Conservation (phyloP, 2,329 filamentous ascomycete genomes). For the Arthrobotrys iridis region DNA sequence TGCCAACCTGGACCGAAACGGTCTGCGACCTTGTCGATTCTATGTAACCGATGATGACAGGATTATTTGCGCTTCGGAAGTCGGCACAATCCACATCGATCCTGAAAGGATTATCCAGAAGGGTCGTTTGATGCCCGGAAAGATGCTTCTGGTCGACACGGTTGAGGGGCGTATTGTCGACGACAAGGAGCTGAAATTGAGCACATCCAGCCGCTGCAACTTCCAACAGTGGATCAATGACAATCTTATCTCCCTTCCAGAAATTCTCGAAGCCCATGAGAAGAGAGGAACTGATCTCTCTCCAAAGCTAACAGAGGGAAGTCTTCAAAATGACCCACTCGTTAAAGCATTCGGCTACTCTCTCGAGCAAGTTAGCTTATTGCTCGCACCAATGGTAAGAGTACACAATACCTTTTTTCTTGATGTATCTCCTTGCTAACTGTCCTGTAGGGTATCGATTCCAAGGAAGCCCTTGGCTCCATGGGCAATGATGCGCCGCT, state of each 20-base stretch:
- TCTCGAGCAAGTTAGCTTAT: constrained; percentile 89
- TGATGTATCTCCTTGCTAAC: constrained; percentile 18
- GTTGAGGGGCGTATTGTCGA: constrained; percentile 91
- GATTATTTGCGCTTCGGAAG: constrained; percentile 96
- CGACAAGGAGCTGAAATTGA: constrained; percentile 88
- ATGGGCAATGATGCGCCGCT: constrained; percentile 98
- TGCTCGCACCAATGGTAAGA: constrained; percentile 82
- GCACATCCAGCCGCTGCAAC: constrained; percentile 84
- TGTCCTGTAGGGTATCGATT: constrained; percentile 74
- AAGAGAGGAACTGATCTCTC: constrained; percentile 71
- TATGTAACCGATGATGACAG: constrained; percentile 97
- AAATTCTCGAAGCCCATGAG: constrained; percentile 72
- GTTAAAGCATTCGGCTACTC: constrained; percentile 92
- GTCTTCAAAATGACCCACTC: constrained; percentile 83
- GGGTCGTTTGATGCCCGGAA: constrained; percentile 89
- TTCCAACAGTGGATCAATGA: constrained; percentile 89
- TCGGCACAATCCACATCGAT: constrained; percentile 90
- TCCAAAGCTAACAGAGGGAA: constrained; percentile 73
- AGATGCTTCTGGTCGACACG: constrained; percentile 96
- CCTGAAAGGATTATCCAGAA: constrained; percentile 91
- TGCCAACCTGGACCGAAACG: constrained; percentile 95
- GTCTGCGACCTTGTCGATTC: constrained; percentile 92
- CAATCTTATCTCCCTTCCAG: constrained; percentile 82
- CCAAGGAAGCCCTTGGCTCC: constrained; percentile 94
- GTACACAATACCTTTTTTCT: constrained; percentile 5